Percentiles rank a stretch among this genome's conserved stretches.
phyloP scores from a whole-genome alignment of 257 asterid species.

The Nicotiana otophora region DNA sequence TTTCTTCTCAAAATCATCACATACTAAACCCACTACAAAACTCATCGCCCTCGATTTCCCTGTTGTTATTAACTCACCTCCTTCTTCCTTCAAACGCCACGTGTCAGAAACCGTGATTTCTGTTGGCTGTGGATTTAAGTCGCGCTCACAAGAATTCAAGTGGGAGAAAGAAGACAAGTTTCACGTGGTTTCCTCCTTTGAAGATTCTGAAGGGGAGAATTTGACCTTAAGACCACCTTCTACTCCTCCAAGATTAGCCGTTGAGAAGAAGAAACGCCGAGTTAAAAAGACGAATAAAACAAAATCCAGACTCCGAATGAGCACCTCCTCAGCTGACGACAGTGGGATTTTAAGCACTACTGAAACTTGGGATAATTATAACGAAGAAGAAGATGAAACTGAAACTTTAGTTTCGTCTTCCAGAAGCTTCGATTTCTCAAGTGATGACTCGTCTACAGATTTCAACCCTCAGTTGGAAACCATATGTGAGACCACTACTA shows the following conservation, averaged over 20 bases:
- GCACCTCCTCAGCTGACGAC: conserved; percentile 61
- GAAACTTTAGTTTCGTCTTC: conserved; percentile 35
- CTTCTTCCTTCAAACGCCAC: conserved; percentile 22
- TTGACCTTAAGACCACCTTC: conserved; percentile 7
- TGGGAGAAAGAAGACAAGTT: conserved; percentile 63
- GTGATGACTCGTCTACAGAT: conserved; percentile 31
- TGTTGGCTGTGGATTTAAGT: conserved; percentile 11
- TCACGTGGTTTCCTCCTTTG: conserved; percentile 50
- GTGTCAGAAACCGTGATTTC: conserved; percentile 20
- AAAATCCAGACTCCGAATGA: conserved; percentile 26
- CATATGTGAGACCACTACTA: conserved; percentile 16
- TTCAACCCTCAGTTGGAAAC: conserved; percentile 25
- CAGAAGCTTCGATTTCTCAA: conserved; percentile 18
- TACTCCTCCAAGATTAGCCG: conserved; percentile 14
- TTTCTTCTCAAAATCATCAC: conserved; percentile 8
- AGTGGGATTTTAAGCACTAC: conserved; percentile 47
- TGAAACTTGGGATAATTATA: conserved; percentile 9
- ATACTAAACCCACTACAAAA: conserved; percentile 11
- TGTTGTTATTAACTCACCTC: not conserved
- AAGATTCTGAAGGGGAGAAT: conserved; percentile 20
- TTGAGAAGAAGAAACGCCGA: conserved; percentile 18
- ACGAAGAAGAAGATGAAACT: conserved; percentile 19
- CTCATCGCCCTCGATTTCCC: conserved; percentile 6
- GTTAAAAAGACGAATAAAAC: conserved; percentile 26
- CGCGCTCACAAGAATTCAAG: conserved; percentile 26